Percentiles rank a stretch among this genome's conserved stretches.
These are phyloP conservation scores for Phoenix dactylifera DNA, from an alignment of 176 grass and related monocot genomes.

Conservation along the genomic window DNA sequence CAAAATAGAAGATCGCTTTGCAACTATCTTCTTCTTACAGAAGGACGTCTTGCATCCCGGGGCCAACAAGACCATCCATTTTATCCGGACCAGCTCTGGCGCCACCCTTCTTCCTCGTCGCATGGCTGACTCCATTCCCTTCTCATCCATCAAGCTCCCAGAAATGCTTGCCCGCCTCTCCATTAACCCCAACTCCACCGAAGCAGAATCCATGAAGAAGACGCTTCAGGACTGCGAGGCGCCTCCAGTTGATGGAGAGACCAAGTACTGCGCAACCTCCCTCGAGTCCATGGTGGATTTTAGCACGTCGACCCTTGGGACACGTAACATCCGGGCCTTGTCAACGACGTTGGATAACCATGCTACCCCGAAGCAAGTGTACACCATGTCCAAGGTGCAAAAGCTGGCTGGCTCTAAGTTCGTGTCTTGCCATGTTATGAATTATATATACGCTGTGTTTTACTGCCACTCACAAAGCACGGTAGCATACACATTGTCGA, in stretches of 20 bases:
- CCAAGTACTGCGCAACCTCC: constrained; percentile 30
- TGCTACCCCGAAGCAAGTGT: neutral
- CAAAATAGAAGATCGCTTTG: too few species aligned
- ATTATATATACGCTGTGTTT: constrained; percentile 21
- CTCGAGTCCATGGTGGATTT: constrained; percentile 45
- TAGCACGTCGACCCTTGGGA: constrained; percentile 4
- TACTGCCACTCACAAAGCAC: constrained; percentile 15
- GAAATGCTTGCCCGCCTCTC: constrained; percentile 29
- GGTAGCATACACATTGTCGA: constrained; percentile 9
- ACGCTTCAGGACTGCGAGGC: constrained; percentile 38
- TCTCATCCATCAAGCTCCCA: constrained; percentile 22
- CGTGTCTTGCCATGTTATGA: constrained; percentile 19
- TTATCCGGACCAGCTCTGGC: constrained; percentile 6
- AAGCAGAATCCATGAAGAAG: constrained; percentile 14
- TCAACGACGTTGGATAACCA: neutral
- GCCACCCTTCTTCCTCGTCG: constrained; percentile 6
- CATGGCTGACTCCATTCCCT: constrained; percentile 18
- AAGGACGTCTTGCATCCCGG: constrained; percentile 23
- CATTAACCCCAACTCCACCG: constrained; percentile 4
- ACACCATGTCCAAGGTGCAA: constrained; percentile 1
- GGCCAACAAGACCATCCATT: constrained; percentile 38
- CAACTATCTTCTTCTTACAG: constrained; percentile 21
- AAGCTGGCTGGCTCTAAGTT: neutral
- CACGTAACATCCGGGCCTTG: neutral
- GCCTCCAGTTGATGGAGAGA: neutral